phyloP scores from a whole-genome alignment of 2,329 filamentous ascomycete species.

The Ploettnerulaceae sp. region DNA sequence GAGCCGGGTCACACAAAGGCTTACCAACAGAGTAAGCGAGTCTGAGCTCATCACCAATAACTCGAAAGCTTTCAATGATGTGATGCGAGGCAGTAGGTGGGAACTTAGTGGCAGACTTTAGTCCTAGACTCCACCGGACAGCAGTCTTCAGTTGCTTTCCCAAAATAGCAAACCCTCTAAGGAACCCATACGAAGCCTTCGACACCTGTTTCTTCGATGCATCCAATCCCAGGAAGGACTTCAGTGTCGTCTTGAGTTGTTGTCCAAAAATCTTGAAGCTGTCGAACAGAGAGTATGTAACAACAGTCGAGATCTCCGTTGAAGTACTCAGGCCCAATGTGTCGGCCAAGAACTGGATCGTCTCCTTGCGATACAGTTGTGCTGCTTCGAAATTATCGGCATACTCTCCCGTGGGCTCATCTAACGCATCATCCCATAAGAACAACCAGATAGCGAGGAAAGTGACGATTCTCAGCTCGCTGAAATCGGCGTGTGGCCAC shows the following conservation, averaged over 20 bases:
- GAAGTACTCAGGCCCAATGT: conserved; percentile 7
- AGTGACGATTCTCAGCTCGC: conserved; percentile 19
- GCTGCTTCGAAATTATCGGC: conserved; percentile 17
- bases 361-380: conserved; percentile 20
- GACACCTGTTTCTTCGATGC: neutral
- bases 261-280: conserved; percentile 1
- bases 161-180: neutral
- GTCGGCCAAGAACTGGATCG: conserved; percentile 11
- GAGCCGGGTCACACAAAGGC: neutral
- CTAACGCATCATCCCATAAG: conserved; percentile 28
- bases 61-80: conserved; percentile 23
- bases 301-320: neutral
- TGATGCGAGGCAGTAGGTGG: conserved; percentile 8
- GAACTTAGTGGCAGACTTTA: neutral
- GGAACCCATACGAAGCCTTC: neutral
- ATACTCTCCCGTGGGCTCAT: conserved; percentile 23
- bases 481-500: conserved; percentile 25
- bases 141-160: neutral
- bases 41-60: conserved; percentile 21
- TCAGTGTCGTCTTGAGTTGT: conserved; percentile 2
- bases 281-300: conserved; percentile 1
- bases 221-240: neutral
- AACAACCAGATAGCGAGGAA: conserved; percentile 29
- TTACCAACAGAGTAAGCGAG: conserved; percentile 17
- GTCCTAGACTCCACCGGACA: conserved; percentile 9